These are phyloP conservation scores for Chrysoporthe cubensis DNA, from an alignment of 2,329 filamentous ascomycete species.

Conservation along the genomic window DNA sequence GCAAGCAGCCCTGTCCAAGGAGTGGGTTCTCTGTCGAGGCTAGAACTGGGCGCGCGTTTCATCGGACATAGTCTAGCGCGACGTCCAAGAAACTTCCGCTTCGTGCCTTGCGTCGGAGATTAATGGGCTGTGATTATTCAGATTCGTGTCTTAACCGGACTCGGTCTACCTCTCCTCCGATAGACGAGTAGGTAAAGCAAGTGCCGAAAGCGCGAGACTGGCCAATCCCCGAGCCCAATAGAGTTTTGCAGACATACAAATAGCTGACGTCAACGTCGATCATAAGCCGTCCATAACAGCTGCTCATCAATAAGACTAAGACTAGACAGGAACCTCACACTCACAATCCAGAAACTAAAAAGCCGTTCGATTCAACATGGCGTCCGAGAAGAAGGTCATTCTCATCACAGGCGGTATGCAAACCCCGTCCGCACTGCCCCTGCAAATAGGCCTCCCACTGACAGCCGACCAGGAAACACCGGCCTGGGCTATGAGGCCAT, in stretches of 20 bases:
- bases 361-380: slow-evolving; percentile 9
- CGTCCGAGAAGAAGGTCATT: slow-evolving; percentile 22
- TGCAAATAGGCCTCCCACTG: neutral
- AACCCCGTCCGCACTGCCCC: neutral
- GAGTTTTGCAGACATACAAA: too few species aligned
- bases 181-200: too few species aligned
- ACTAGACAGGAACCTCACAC: too few species aligned
- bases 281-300: too few species aligned
- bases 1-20: too few species aligned
- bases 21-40: too few species aligned
- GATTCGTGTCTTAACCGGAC: neutral
- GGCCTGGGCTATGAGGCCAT: slow-evolving; percentile 63
- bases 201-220: too few species aligned
- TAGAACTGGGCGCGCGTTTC: too few species aligned
- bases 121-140: neutral
- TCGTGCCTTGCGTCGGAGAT: neutral
- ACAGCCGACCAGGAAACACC: slow-evolving; percentile 55
- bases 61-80: neutral
- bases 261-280: too few species aligned
- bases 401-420: slow-evolving; percentile 24
- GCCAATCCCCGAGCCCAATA: too few species aligned
- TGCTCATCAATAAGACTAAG: neutral
- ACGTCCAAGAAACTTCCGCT: neutral
- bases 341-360: neutral
- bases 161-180: too few species aligned